Evolutionary conservation across 139 green algal species (phyloP).

Genomic region (Coccomyxa sp.): DNA sequence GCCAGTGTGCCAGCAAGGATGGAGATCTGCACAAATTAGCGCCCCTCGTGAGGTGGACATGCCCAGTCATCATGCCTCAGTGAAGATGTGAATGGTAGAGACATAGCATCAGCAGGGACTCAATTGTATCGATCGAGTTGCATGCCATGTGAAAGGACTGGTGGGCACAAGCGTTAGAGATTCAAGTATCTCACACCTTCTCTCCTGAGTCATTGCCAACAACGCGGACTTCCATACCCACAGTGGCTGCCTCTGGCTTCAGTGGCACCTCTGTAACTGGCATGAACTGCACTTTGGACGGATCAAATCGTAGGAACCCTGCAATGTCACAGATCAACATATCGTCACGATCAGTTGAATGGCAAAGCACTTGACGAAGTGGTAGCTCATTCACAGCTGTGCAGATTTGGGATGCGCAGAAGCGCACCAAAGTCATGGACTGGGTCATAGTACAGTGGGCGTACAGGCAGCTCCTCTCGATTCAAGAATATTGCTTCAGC

Average conservation of each 20-base stretch:
- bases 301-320: slow-evolving; percentile 78
- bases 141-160: too few relatives aligned
- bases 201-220: slow-evolving; percentile 89
- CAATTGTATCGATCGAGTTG: too few relatives aligned
- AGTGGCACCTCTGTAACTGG: slow-evolving; percentile 64
- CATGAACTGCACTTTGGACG: slow-evolving; percentile 66
- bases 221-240: slow-evolving; percentile 87
- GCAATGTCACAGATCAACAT: slow-evolving; percentile 73
- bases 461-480: slow-evolving; percentile 67
- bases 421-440: slow-evolving; percentile 44
- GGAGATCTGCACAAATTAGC: slow-evolving; percentile 41
- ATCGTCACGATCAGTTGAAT: slow-evolving; percentile 16
- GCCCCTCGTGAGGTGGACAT: too few relatives aligned
- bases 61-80: too few relatives aligned
- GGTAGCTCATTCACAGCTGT: background rate
- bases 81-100: too few relatives aligned
- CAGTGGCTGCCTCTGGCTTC: slow-evolving; percentile 63
- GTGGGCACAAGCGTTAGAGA: too few relatives aligned
- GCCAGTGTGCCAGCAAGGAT: slow-evolving; percentile 87
- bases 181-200: slow-evolving; percentile 37
- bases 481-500: slow-evolving; percentile 92
- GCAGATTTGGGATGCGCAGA: background rate
- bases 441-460: slow-evolving; percentile 40
- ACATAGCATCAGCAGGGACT: too few relatives aligned
- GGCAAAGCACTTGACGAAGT: background rate